Evolutionary conservation across 495 filamentous ascomycete species (phyloP).

Genomic region (Xylaria nigripes): DNA sequence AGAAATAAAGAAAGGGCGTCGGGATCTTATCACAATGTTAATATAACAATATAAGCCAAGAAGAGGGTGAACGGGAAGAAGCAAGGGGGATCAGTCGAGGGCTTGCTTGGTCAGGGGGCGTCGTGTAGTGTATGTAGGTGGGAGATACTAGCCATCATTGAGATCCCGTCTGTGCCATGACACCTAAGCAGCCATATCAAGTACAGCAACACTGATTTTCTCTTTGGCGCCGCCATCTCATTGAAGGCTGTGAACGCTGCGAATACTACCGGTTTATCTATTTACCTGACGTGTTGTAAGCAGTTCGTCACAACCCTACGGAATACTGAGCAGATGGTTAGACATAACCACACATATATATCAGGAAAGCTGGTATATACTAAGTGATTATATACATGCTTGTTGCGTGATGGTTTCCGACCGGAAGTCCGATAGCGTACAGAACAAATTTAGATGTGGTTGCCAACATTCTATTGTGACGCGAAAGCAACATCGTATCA

Average conservation of each 20-base stretch:
- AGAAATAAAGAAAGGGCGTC: neutral
- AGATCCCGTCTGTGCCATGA: neutral
- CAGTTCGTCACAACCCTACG: neutral
- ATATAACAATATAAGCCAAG: neutral
- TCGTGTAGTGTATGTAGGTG: neutral
- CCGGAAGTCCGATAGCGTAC: neutral
- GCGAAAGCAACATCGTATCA: neutral
- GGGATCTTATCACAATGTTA: neutral
- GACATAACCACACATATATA: neutral
- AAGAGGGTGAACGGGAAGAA: neutral
- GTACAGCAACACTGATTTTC: conserved; percentile 1
- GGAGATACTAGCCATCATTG: neutral
- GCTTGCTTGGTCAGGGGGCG: neutral
- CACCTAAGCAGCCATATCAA: neutral
- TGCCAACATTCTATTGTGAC: neutral
- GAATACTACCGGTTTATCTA: neutral
- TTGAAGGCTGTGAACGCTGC: neutral
- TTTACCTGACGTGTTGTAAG: neutral
- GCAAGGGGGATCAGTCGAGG: neutral
- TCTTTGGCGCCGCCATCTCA: neutral
- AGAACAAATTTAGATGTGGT: neutral
- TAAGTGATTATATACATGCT: neutral
- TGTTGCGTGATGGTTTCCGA: neutral
- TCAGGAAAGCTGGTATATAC: neutral
- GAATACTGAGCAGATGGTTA: no score